Evolutionary conservation across 2,329 filamentous ascomycete species (phyloP), one percentile per base, ranked within the genome.

Genomic region (Dactylellina haptotyla): DNA sequence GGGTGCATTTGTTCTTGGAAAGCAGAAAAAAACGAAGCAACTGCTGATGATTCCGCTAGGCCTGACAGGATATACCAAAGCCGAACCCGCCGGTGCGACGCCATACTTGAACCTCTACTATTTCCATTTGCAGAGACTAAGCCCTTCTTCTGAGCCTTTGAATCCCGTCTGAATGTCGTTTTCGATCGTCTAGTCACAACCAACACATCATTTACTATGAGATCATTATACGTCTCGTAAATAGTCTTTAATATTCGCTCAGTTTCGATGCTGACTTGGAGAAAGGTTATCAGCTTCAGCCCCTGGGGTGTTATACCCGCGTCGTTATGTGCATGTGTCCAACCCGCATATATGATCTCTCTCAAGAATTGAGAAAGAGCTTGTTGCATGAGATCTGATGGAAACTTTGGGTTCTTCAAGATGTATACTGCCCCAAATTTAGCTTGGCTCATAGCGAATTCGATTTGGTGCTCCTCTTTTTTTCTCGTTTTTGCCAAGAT

Each of bases 51-150:
- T 32, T 63, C 58, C 2, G 46, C 20, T 12, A 37, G 23, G 4
- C 58, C 58, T 9, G 43, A 41, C 12, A 63, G 46, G 23, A 16
- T 30, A 2, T 51, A 43, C 58, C 58, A 63, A 1, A 53, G n/a
- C 23, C 30, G 32, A 23, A 18, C 2, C 10, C 1, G 5, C 4
- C 45, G n/a, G 4, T 16, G 6, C 1, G 43, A 6, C 9, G 12
- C 2, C 23, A 5, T 4, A n/a, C n/a, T n/a, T n/a, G n/a, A n/a
- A n/a, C n/a, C n/a, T n/a, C n/a, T n/a, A n/a, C n/a, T n/a, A n/a
- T n/a, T n/a, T n/a, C n/a, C n/a, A n/a, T n/a, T n/a, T n/a, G n/a
- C n/a, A n/a, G n/a, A n/a, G n/a, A n/a, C n/a, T n/a, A n/a, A n/a
- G n/a, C n/a, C n/a, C n/a, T n/a, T n/a, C n/a, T n/a, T n/a, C n/a